A percentile compares a stretch with the other conserved stretches of the same genome.
Evolutionary conservation across 257 asterid species (phyloP).

Genomic region (Prunella vulgaris): DNA sequence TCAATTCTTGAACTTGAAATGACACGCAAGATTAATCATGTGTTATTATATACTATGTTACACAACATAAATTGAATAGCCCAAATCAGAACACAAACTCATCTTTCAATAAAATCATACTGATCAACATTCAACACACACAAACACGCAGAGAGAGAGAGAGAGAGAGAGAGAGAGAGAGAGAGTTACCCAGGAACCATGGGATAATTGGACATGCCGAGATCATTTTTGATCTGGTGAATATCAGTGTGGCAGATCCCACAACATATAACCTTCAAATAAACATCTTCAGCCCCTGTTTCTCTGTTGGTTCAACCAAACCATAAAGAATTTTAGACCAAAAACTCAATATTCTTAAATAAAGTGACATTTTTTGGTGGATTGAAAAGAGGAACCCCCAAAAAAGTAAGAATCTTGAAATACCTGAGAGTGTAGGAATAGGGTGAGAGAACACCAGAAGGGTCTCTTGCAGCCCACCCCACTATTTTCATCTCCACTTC

Average conservation of each 20-base stretch:
- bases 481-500: slow-evolving; percentile 48
- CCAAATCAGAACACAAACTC: background rate
- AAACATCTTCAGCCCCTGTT: slow-evolving; percentile 80
- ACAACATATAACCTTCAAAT: slow-evolving; percentile 68
- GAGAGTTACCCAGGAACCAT: slow-evolving; percentile 93
- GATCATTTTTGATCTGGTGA: slow-evolving; percentile 86
- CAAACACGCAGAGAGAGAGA: background rate
- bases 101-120: background rate
- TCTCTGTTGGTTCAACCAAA: slow-evolving; percentile 36
- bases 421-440: slow-evolving; percentile 76
- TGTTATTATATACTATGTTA: too few relatives aligned
- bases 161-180: background rate
- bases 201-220: slow-evolving; percentile 93
- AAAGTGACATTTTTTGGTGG: background rate
- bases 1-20: too few relatives aligned
- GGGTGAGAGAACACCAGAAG: slow-evolving; percentile 84
- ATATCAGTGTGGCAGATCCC: slow-evolving; percentile 88
- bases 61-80: background rate
- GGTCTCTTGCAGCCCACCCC: slow-evolving; percentile 91
- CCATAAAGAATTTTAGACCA: background rate
- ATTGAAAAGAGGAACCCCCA: background rate
- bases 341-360: background rate
- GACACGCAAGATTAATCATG: too few relatives aligned
- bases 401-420: background rate
- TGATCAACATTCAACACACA: too few relatives aligned